Evolutionary conservation across 495 filamentous ascomycete species (phyloP), one percentile per base, ranked within the genome.

Genomic region (Penicillium paxilli): DNA sequence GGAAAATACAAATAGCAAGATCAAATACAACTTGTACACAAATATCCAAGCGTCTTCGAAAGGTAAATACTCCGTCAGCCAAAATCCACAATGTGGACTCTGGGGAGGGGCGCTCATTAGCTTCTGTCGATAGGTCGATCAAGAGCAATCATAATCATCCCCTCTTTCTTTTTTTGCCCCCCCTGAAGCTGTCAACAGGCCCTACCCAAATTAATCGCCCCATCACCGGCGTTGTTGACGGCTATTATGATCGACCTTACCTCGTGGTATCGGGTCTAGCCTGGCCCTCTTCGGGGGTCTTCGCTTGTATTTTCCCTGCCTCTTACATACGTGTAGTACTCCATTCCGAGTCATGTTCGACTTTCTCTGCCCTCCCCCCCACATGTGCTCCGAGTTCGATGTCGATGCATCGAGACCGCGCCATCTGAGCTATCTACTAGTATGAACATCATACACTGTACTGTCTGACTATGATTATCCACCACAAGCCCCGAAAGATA

Each of bases 111-210:
- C n/a, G n/a, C n/a, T n/a, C n/a, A n/a, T n/a, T n/a, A n/a, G n/a
- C n/a, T n/a, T n/a, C n/a, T n/a, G n/a, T n/a, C n/a, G n/a, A n/a
- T n/a, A n/a, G n/a, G n/a, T n/a, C n/a, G n/a, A n/a, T n/a, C n/a
- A n/a, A n/a, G n/a, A n/a, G n/a, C n/a, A n/a, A n/a, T n/a, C n/a
- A n/a, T n/a, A n/a, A n/a, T 14, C 30, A 32, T 32, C 8, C 2
- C 8, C 30, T 14, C 30, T n/a, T 28, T 11, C 26, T 5, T 28
- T 5, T 5, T 28, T 28, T 5, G 26, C 16, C 35, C 8, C 50
- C 49, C 55, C 51, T 50, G 37, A 49, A 53, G 51, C 56, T 54
- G 51, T 59, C 56, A 54, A 53, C 35, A 40, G 55, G 51, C 56
- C 56, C 33, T 59, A 41, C 47, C 8, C 40, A 54, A 35, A 59